Evolutionary conservation across 1,284 basidiomycete species (phyloP).

Genomic region (Agroathelia rolfsii): DNA sequence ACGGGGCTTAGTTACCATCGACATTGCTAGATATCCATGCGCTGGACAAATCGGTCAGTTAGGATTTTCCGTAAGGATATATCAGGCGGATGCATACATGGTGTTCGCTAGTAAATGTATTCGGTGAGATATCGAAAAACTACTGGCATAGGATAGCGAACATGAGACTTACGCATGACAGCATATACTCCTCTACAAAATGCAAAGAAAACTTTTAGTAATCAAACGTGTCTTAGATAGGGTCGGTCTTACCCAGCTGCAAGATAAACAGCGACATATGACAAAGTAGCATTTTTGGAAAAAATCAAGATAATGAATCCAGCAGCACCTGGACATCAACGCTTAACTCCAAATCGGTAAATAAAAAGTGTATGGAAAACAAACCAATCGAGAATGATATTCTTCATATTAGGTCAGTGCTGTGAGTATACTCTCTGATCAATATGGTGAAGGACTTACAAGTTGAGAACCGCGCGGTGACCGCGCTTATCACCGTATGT

Average conservation of each 20-base stretch:
- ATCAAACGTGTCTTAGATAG: slow-evolving; percentile 1
- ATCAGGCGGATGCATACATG: slow-evolving; percentile 17
- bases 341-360: too few relatives aligned
- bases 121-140: too few relatives aligned
- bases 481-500: slow-evolving; percentile 52
- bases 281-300: slow-evolving; percentile 28
- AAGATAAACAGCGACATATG: slow-evolving; percentile 33
- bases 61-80: too few relatives aligned
- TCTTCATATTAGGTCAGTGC: too few relatives aligned
- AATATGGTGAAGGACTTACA: too few relatives aligned
- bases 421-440: too few relatives aligned
- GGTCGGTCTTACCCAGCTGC: slow-evolving; percentile 19
- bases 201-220: neutral
- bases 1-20: slow-evolving; percentile 36
- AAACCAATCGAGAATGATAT: slow-evolving; percentile 13
- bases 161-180: slow-evolving; percentile 22
- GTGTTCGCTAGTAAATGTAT: slow-evolving; percentile 32
- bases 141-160: too few relatives aligned
- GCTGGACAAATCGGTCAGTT: slow-evolving; percentile 8
- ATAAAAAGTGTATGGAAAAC: too few relatives aligned
- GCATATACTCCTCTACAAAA: slow-evolving; percentile 30
- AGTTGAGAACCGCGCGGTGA: slow-evolving; percentile 48
- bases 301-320: slow-evolving; percentile 35
- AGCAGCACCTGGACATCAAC: slow-evolving; percentile 23
- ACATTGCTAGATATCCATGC: slow-evolving; percentile 36